Evolutionary conservation across 2,329 filamentous ascomycete genomes (phyloP), one percentile per base, ranked within the genome.

Genomic region (Claviceps cyperi): DNA sequence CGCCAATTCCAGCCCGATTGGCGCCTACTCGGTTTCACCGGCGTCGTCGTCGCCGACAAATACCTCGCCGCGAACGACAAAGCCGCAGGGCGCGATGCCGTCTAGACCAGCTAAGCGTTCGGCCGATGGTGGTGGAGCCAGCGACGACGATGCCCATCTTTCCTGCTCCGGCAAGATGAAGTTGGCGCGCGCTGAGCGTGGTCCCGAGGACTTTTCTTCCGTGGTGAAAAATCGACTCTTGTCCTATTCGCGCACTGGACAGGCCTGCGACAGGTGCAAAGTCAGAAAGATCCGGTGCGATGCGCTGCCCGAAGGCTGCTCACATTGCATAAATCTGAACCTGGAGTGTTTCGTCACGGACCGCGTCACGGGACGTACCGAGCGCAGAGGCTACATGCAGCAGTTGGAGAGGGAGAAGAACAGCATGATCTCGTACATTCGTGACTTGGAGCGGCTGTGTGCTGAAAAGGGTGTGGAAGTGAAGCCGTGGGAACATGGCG

Each of bases 211-310:
- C 55, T 79, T 77, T 54, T 78, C 75, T 3, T 71, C 65, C 51
- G 72, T 75, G 35, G 74, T 78, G 55, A 78, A 78, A 66, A 75
- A 65, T 59, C 72, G 75, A 50, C 64, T 78, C 43, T 71, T 74
- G 55, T 72, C 73, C 3, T 77, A 77, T 55, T 76, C 74, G 19
- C 70, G 76, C 51, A 94, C 87, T 0, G 87, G 87, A 9, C 87
- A 94, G 68, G 87, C 87, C 35, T 94, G 87, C 73, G 87, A 94
- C 67, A 76, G 88, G 50, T 94, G 88, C 75, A 92, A 91, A 76
- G 84, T 86, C 65, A 80, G 88, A 57, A 94, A 94, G 68, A 94
- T 94, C 59, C 80, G 86, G 62, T 94, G 88, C 72, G 88, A 94
- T 69, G 83, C 81, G 49, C 73, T 84, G 40, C 80, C 84, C 35